Evolutionary conservation across 2,329 filamentous ascomycete species (phyloP).

Genomic region (Aspergillus ochraceus): DNA sequence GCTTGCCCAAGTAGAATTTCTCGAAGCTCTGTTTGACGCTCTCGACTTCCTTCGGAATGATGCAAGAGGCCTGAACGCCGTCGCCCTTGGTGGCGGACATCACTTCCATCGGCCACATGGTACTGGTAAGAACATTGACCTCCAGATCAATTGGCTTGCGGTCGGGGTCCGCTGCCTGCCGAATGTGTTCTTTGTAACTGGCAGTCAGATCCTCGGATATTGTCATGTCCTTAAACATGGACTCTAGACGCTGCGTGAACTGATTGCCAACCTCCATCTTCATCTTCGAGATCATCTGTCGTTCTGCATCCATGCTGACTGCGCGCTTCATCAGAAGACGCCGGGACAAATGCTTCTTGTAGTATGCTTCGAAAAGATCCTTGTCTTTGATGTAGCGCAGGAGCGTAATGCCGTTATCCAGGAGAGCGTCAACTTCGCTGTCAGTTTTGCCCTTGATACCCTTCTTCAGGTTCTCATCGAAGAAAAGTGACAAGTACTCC

Average conservation of each 20-base stretch:
- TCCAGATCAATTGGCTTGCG: constrained; percentile 71
- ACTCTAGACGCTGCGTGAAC: constrained; percentile 89
- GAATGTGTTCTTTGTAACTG: constrained; percentile 72
- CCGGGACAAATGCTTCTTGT: constrained; percentile 93
- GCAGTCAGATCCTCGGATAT: constrained; percentile 80
- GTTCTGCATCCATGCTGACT: constrained; percentile 87
- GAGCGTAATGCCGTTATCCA: constrained; percentile 87
- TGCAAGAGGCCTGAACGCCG: constrained; percentile 54
- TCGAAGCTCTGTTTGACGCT: constrained; percentile 81
- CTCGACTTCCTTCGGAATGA: constrained; percentile 73
- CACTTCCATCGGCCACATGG: constrained; percentile 91
- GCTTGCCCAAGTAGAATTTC: constrained; percentile 81
- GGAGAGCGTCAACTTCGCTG: constrained; percentile 74
- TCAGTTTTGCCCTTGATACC: constrained; percentile 93
- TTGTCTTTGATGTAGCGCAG: constrained; percentile 88
- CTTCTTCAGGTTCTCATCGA: constrained; percentile 93
- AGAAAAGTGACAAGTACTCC: constrained; percentile 93
- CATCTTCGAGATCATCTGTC: constrained; percentile 94
- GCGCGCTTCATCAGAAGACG: constrained; percentile 86
- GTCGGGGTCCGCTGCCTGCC: constrained; percentile 56
- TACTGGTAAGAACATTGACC: constrained; percentile 85
- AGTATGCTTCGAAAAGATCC: constrained; percentile 94
- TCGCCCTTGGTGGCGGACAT: constrained; percentile 64
- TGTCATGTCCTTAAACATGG: constrained; percentile 97
- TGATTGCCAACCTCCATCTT: constrained; percentile 94